phyloP scores from a whole-genome alignment of 306 rosid genomes.

The Lathyrus tuberosus region DNA sequence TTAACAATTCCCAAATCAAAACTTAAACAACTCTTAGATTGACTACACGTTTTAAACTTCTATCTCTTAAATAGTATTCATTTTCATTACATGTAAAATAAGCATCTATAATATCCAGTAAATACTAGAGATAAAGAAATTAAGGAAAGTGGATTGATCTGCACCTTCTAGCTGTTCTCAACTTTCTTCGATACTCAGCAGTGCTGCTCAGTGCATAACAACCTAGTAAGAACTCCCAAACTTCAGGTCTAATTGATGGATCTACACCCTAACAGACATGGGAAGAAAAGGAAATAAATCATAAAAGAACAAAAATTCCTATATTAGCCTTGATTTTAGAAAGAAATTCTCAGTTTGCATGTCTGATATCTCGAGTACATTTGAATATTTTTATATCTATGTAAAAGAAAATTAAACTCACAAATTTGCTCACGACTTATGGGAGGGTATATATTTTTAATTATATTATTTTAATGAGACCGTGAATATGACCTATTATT shows the following conservation, averaged over 20 bases:
- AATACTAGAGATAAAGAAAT: conserved; percentile 31
- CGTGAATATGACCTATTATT: not conserved
- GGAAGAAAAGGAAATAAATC: no score
- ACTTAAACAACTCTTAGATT: no score
- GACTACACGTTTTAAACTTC: no score
- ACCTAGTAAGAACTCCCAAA: conserved; percentile 96
- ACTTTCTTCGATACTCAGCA: conserved; percentile 63
- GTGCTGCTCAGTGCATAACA: conserved; percentile 83
- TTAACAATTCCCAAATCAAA: no score
- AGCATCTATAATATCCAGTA: conserved; percentile 19
- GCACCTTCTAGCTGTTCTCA: conserved; percentile 86
- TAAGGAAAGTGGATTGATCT: conserved; percentile 30
- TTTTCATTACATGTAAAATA: conserved; percentile 6
- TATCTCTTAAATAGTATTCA: no score
- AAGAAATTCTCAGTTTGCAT: no score
- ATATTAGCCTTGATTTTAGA: no score
- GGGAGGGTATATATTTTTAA: not conserved
- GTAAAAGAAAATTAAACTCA: no score
- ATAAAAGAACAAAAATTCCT: no score
- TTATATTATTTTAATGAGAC: not conserved
- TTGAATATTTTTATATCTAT: no score
- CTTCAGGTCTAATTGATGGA: conserved; percentile 85
- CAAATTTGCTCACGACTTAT: not conserved
- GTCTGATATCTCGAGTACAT: no score
- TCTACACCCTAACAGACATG: conserved; percentile 73